These are phyloP conservation scores for Climacium dendroides DNA, from an alignment of 225 moss, liverwort and hornwort genomes.

Conservation along the genomic window DNA sequence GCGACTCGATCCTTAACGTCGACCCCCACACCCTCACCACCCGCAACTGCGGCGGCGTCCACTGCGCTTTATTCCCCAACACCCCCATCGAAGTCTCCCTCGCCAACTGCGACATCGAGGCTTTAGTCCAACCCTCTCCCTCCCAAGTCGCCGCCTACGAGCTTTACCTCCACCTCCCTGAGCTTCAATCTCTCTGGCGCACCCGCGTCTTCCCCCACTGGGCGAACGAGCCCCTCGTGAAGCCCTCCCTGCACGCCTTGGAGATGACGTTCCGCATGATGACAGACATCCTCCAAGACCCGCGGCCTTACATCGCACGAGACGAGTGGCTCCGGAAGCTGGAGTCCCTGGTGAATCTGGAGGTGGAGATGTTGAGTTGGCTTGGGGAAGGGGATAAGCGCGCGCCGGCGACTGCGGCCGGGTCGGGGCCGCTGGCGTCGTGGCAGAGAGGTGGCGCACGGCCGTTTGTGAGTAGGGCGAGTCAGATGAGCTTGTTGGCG, in stretches of 20 bases:
- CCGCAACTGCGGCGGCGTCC: conserved; percentile 7
- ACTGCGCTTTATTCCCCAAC: conserved; percentile 34
- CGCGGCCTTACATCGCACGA: conserved; percentile 54
- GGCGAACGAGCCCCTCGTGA: conserved; percentile 45
- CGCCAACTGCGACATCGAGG: conserved; percentile 64
- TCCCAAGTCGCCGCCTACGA: conserved; percentile 63
- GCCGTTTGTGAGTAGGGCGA: conserved; percentile 15
- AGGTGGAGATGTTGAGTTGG: conserved; percentile 54
- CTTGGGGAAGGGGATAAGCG: conserved; percentile 52
- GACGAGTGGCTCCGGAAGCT: conserved; percentile 64
- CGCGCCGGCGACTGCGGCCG: conserved; percentile 38
- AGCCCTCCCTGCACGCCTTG: conserved; percentile 57
- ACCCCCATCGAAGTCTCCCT: conserved; percentile 40
- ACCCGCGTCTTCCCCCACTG: conserved; percentile 18
- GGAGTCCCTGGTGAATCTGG: conserved; percentile 58
- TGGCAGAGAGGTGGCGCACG: conserved; percentile 35
- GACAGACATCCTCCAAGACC: conserved; percentile 24
- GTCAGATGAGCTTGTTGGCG: conserved; percentile 52
- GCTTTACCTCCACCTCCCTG: conserved; percentile 53
- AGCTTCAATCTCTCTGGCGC: conserved; percentile 47
- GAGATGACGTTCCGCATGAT: conserved; percentile 79
- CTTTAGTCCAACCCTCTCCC: conserved; percentile 40
- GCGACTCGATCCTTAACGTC: neutral
- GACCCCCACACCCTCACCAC: conserved; percentile 18
- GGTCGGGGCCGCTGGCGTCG: neutral